Base-by-base conservation (phyloP, 768 basidiomycete species). In the Kwoniella sp. region DNA sequence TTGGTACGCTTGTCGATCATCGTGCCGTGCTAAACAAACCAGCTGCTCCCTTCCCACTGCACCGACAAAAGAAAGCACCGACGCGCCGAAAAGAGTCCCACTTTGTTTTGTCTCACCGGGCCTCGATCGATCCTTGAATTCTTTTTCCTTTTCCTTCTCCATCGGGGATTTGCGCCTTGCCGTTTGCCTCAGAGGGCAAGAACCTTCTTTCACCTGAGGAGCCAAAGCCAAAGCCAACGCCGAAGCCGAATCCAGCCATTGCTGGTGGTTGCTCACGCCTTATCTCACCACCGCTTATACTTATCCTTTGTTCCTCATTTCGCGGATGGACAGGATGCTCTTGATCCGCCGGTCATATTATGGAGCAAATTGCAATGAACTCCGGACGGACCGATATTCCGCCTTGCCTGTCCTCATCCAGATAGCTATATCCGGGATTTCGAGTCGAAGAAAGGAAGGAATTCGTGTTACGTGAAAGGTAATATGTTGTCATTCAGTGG, bases 341-440 rank as follows among this genome's bases (percentile, higher is more conserved):
- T 37, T 5, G 34, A 7, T 37, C 34, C 13, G 34, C 13, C 34
- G 34, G 34, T 37, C 7, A 5, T 7, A 37, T 37, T 37, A 37
- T 37, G 13, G 5, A 13, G 41, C 9, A 8, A 17, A 17, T 11
- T 45, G 41, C 17, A 45, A 34, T 34, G 34, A 45, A 45, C 41
- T 45, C 41, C 41, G 41, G 41, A 45, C 41, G 41, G 41, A 45
- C 41, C 41, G 41, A 45, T 45, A 45, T 45, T 45, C 41, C 41
- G 17, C 41, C 41, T 45, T 45, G 41, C 15, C 15, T 17, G 20
- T 20, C 20, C 41, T 45, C 41, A 17, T 7, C 15, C n/a, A n/a
- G n/a, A n/a, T n/a, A n/a, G n/a, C n/a, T n/a, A n/a, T n/a, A n/a
- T n/a, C n/a, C n/a, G n/a, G n/a, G n/a, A n/a, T n/a, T n/a, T n/a